Evolutionary conservation across 371 early-diverging fungal species (phyloP).

Genomic region (Coemansia sp.): DNA sequence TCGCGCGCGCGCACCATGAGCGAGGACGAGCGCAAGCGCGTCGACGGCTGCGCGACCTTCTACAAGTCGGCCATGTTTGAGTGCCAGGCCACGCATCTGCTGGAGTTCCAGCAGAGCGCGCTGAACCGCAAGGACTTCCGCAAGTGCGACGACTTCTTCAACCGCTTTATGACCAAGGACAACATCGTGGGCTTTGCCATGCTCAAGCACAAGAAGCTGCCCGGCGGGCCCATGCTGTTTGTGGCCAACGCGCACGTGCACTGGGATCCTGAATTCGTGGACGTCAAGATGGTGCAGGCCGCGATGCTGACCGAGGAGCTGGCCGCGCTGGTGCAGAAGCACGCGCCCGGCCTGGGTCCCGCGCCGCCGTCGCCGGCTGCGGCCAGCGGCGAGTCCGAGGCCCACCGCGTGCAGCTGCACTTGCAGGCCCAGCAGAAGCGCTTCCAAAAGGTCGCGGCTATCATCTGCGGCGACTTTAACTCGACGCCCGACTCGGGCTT

Average conservation of each 20-base stretch:
- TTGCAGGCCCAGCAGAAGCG: constrained; percentile 46
- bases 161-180: constrained; percentile 95
- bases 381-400: constrained; percentile 33
- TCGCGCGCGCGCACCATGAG: constrained; percentile 90
- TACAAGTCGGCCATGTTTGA: constrained; percentile 80
- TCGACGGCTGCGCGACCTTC: constrained; percentile 99
- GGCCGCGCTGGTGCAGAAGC: constrained; percentile 31
- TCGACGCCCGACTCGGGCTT: constrained; percentile 91
- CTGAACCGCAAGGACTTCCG: constrained; percentile 85
- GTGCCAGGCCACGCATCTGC: constrained; percentile 42
- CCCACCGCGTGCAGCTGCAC: constrained; percentile 42
- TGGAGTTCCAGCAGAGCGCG: constrained; percentile 94
- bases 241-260: constrained; percentile 94
- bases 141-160: constrained; percentile 89
- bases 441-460: constrained; percentile 59
- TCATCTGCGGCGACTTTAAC: constrained; percentile 98
- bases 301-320: constrained; percentile 95
- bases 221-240: constrained; percentile 60
- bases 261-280: constrained; percentile 91
- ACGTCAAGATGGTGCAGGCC: constrained; percentile 98
- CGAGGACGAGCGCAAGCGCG: constrained; percentile 81
- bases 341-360: constrained; percentile 15
- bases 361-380: constrained; percentile 1
- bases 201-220: constrained; percentile 78
- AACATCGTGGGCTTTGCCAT: constrained; percentile 90